phyloP scores from a whole-genome alignment of 768 basidiomycete species.

The Hygrocybe punicea region DNA sequence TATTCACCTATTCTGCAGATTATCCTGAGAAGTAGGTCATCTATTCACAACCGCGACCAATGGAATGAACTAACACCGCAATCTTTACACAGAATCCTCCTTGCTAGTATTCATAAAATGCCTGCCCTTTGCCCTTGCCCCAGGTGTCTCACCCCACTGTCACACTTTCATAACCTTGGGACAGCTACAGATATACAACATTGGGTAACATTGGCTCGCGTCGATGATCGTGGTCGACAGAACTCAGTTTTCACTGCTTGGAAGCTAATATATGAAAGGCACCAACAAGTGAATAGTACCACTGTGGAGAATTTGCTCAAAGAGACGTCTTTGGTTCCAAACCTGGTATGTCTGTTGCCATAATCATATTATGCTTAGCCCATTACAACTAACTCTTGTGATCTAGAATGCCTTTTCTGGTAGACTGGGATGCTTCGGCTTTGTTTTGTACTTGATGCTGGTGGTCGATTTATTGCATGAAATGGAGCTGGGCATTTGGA shows the following conservation, averaged over 20 bases:
- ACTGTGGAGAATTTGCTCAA: slow-evolving; percentile 13
- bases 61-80: background rate
- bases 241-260: slow-evolving; percentile 16
- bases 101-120: slow-evolving; percentile 17
- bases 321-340: slow-evolving; percentile 16
- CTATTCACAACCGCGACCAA: background rate
- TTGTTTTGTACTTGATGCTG: slow-evolving; percentile 25
- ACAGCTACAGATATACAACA: slow-evolving; percentile 12
- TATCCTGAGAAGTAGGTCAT: slow-evolving; percentile 35
- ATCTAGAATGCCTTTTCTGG: slow-evolving; percentile 5
- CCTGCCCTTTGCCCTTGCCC: slow-evolving; percentile 26
- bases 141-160: slow-evolving; percentile 22
- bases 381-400: background rate
- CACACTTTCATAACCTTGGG: slow-evolving; percentile 28
- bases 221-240: background rate
- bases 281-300: background rate
- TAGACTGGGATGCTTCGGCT: slow-evolving; percentile 12
- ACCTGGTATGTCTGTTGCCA: slow-evolving; percentile 4
- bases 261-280: slow-evolving; percentile 1
- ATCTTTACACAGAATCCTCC: slow-evolving; percentile 17
- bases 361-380: background rate
- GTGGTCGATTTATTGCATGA: slow-evolving; percentile 37
- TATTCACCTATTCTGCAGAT: slow-evolving; percentile 35
- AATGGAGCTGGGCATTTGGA: background rate
- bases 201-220: background rate